These are phyloP conservation scores for Ophryocystis elektroscirrha DNA, from an alignment of 169 alveolate genomes.

Conservation along the genomic window DNA sequence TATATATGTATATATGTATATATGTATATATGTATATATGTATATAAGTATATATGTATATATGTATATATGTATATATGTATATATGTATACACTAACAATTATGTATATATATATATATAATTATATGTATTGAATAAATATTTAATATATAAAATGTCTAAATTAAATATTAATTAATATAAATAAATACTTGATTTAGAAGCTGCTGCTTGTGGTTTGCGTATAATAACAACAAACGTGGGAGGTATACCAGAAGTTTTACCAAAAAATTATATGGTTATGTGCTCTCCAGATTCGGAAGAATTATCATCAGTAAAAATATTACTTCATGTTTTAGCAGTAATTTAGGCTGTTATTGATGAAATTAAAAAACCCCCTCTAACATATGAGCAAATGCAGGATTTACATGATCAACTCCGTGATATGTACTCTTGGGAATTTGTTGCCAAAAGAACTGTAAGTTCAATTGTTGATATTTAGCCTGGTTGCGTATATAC, in stretches of 20 bases:
- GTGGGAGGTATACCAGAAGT: conserved; percentile 97
- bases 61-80: conserved; percentile 2
- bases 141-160: too few species aligned
- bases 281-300: conserved; percentile 1
- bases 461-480: too few species aligned
- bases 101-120: background rate
- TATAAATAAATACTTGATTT: too few species aligned
- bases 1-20: conserved; percentile 14
- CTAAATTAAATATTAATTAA: too few species aligned
- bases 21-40: conserved; percentile 9
- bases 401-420: background rate
- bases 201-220: conserved; percentile 99
- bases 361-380: background rate
- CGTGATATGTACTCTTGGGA: conserved; percentile 2
- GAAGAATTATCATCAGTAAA: too few species aligned
- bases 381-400: background rate
- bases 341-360: background rate
- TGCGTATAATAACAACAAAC: conserved; percentile 79
- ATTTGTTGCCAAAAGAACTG: background rate
- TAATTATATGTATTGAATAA: background rate
- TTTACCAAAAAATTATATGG: background rate
- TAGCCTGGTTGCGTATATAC: too few species aligned
- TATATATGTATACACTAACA: background rate
- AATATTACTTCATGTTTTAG: too few species aligned
- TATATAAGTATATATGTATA: conserved; percentile 13